Base-by-base conservation (phyloP, 257 asterid genomes). In the Scutellaria baicalensis region DNA sequence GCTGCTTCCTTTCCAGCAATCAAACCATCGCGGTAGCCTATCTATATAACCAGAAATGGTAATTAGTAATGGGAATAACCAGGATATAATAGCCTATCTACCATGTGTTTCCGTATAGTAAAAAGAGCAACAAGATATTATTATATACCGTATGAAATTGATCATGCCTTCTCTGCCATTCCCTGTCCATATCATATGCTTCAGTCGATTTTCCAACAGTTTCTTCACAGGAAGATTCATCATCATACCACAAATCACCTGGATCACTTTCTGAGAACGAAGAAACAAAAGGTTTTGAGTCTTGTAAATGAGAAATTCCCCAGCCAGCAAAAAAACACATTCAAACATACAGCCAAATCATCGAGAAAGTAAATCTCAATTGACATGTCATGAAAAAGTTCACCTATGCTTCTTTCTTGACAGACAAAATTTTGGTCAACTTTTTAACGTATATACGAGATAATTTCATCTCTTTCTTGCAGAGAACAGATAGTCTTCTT, bases 21-120 rank as follows among this genome's bases (percentile, higher is more conserved):
- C 58, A 91, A 71, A 72, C 99, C 99, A 60, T 93, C 99, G 20
- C 99, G 97, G 77, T 91, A 93, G 77, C 99, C 99, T n/a, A 89
- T 76, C 98, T 93, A 56, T 62, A 56, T 77, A 23, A 56, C 66
- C 74, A 68, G 48, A 78, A 79, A 73, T 27, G 9, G 71, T 43
- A 55, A n/a, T 38, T 33, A 5, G 12, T 56, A 16, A 42, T 17
- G 58, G 39, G 62, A 63, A 51, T 20, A 52, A 47, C 3, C 33
- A 10, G 21, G 31, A 45, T 2, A 27, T 1, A 3, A 27, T 3
- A 27, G 4, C 4, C 33, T 27, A 27, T 27, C 33, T 49, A 23
- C 12, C 65, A 60, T n/a, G 17, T 47, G 43, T 45, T n/a, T 61
- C 11, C n/a, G 9, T 50, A 59, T 3, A 63, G 47, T 51, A 68